phyloP scores from a whole-genome alignment of 2,329 filamentous ascomycete genomes.

The Paecilomyces sp. region DNA sequence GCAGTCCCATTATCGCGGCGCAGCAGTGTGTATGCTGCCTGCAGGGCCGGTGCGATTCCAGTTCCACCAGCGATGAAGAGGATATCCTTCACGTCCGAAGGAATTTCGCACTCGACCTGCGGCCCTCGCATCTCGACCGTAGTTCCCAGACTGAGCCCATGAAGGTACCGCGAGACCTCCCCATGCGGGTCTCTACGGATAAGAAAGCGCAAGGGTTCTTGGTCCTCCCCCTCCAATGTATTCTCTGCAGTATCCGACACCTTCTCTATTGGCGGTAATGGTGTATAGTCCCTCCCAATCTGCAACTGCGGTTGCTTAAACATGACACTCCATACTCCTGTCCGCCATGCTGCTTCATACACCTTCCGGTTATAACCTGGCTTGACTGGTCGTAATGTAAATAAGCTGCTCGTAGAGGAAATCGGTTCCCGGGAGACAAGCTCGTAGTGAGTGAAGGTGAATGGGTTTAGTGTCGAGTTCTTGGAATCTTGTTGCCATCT shows the following conservation, averaged over 20 bases:
- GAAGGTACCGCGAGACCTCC: slow-evolving; percentile 79
- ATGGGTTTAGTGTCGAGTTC: slow-evolving; percentile 25
- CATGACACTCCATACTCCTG: slow-evolving; percentile 79
- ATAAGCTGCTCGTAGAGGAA: slow-evolving; percentile 41
- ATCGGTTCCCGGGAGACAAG: slow-evolving; percentile 37
- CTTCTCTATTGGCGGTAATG: slow-evolving; percentile 55
- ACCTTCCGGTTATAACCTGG: slow-evolving; percentile 26
- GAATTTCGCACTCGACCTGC: slow-evolving; percentile 59
- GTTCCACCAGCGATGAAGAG: slow-evolving; percentile 90
- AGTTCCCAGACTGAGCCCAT: slow-evolving; percentile 54
- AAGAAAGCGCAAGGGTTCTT: slow-evolving; percentile 58
- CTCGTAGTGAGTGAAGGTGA: slow-evolving; percentile 33
- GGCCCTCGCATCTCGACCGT: slow-evolving; percentile 73
- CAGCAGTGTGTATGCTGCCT: slow-evolving; percentile 60
- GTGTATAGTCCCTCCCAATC: slow-evolving; percentile 87
- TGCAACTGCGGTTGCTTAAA: slow-evolving; percentile 92
- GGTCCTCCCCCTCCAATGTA: slow-evolving; percentile 11
- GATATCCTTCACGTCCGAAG: slow-evolving; percentile 51
- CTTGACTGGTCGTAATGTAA: slow-evolving; percentile 33
- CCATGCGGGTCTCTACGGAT: slow-evolving; percentile 72
- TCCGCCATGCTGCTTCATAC: slow-evolving; percentile 46
- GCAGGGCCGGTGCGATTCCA: slow-evolving; percentile 82
- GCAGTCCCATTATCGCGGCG: slow-evolving; percentile 19
- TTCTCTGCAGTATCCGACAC: slow-evolving; percentile 8
- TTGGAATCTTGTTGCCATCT: slow-evolving; percentile 18